Conservation (phyloP, 2,329 filamentous ascomycete species). For the Calonectria naviculata region DNA sequence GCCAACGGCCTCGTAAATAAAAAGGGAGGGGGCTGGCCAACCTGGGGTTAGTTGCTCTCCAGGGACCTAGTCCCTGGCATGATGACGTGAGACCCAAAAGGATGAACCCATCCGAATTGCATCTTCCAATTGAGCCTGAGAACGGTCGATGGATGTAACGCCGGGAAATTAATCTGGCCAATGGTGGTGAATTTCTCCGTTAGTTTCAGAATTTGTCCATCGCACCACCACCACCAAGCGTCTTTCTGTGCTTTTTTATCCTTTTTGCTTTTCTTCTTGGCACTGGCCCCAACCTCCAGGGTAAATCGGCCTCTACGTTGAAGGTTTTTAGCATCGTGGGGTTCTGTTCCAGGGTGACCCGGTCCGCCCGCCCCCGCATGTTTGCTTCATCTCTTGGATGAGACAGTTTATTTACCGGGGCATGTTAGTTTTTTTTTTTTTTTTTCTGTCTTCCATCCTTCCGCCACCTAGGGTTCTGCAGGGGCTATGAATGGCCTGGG, state of each 20-base stretch:
- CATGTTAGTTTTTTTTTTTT: constrained; percentile 10
- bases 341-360: neutral
- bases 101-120: neutral
- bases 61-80: neutral
- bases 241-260: too few relatives aligned
- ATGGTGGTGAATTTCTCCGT: neutral
- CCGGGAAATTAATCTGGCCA: neutral
- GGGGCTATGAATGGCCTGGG: constrained; percentile 6
- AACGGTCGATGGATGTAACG: neutral
- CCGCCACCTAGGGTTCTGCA: constrained; percentile 2
- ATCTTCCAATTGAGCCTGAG: neutral
- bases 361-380: neutral
- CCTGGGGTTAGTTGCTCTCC: neutral
- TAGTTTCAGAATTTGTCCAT: neutral
- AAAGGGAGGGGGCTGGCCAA: neutral
- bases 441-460: neutral
- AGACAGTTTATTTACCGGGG: neutral
- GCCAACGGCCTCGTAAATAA: neutral
- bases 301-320: neutral
- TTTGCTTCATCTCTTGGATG: neutral
- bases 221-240: too few relatives aligned
- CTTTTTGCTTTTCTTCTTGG: too few relatives aligned
- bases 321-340: constrained; percentile 1
- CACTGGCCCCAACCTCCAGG: neutral
- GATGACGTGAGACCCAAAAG: neutral